phyloP scores from a whole-genome alignment of 108 stramenopile genomes.

The Skeletonema grethae region DNA sequence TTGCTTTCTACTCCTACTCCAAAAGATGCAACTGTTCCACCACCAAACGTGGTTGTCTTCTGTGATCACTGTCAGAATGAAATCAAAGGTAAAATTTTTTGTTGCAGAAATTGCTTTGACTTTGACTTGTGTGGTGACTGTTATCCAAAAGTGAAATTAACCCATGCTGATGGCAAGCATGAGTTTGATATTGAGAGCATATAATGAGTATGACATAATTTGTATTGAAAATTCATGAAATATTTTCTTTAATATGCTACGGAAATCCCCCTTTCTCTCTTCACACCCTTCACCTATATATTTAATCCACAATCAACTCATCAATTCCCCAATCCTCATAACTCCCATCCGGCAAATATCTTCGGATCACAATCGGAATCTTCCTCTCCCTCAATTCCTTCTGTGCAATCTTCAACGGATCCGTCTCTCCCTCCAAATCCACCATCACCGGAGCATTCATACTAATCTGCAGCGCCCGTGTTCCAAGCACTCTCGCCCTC shows the following conservation, averaged over 20 bases:
- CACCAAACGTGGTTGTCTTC: constrained; percentile 62
- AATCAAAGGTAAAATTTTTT: constrained; percentile 59
- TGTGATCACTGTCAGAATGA: constrained; percentile 70
- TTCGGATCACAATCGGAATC: constrained; percentile 97
- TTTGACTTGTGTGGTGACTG: constrained; percentile 83
- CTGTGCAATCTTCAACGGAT: constrained; percentile 97
- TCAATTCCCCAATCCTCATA: constrained; percentile 99
- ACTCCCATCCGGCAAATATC: constrained; percentile 97
- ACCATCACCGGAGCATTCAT: constrained; percentile 99
- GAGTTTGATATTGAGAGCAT: constrained; percentile 37
- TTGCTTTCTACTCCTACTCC: constrained; percentile 10
- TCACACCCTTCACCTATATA: no score
- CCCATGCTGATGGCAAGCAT: constrained; percentile 55
- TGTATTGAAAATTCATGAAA: not conserved
- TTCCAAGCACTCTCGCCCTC: constrained; percentile 97
- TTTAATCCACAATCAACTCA: constrained; percentile 92
- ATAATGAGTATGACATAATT: not conserved
- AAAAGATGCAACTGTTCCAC: not conserved
- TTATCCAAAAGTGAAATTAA: constrained; percentile 47
- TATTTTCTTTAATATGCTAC: not conserved
- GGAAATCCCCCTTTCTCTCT: not conserved
- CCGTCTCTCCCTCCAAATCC: constrained; percentile 97
- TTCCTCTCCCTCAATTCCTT: constrained; percentile 98
- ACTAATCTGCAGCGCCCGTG: constrained; percentile 97
- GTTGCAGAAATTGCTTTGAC: constrained; percentile 83